Base-by-base conservation (phyloP, 1,139 yeast genomes). In the Suhomyces anneliseae region DNA sequence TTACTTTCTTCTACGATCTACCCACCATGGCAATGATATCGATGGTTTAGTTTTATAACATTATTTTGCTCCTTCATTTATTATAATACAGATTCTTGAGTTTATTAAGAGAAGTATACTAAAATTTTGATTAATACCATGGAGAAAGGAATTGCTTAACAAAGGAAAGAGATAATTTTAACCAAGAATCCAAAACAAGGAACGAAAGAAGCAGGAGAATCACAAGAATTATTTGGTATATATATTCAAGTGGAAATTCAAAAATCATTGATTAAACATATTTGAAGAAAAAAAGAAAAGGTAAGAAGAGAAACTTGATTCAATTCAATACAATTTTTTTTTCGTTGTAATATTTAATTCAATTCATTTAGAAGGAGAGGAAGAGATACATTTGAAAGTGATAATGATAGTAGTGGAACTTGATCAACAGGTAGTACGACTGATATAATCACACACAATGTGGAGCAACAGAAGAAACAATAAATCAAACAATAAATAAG, bases 101-200 rank as follows among this genome's bases (percentile, higher is more conserved):
- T 46, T 45, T 29, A 40, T 39, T 27, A 26, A 43, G 43, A 40
- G 46, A 46, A 43, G 37, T 38, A 43, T 40, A 43, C n/a, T 12
- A 46, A 40, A 19, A 33, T 39, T 40, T 42, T 40, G 43, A 46
- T 19, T 46, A 46, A 46, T 46, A 46, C 44, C 44, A 43, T 36
- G 44, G 42, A 46, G 46, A 46, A 46, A 36, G 34, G 40, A 42
- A 45, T 29, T 9, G 43, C 24, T 41, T 41, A 35, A 34, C 34
- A 38, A 34, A 19, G 29, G 27, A 36, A 40, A 29, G 36, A 34
- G 27, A 26, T n/a, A 36, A 34, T 36, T 33, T 43, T 38, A 43
- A 46, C 46, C 49, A 43, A 40, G 39, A 44, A 40, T 14, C 27
- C 10, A 35, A 8, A 14, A 35, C 27, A 19, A 19, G 24, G 2